Percentiles rank a stretch among this genome's conserved stretches.
Evolutionary conservation across 257 asterid species (phyloP).

Genomic region (Striga asiatica): DNA sequence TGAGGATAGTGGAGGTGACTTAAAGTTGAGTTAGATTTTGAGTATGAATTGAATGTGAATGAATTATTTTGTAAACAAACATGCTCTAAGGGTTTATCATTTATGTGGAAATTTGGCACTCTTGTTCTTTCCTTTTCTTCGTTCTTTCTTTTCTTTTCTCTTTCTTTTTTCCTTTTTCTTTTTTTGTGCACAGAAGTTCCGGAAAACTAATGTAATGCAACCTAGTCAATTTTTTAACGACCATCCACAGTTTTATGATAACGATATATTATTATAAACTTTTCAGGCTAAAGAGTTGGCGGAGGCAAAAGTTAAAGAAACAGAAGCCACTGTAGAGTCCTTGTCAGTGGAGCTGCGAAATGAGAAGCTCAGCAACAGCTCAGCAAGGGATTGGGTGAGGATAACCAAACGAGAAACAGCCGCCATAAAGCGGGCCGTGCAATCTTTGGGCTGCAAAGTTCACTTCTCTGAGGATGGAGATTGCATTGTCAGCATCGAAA

Average conservation of each 20-base stretch:
- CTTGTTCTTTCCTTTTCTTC: not conserved
- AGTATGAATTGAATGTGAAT: too few relatives aligned
- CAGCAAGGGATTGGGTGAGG: slow-evolving; percentile 59
- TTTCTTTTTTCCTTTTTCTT: too few relatives aligned
- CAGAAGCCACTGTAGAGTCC: slow-evolving; percentile 35
- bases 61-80: too few relatives aligned
- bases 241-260: not conserved
- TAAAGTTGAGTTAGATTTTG: too few relatives aligned
- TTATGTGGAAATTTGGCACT: too few relatives aligned
- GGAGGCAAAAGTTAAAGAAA: slow-evolving; percentile 51
- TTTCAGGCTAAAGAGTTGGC: slow-evolving; percentile 76
- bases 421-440: slow-evolving; percentile 72
- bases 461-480: slow-evolving; percentile 70
- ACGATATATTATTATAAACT: slow-evolving; percentile 1
- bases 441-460: slow-evolving; percentile 79
- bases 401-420: slow-evolving; percentile 57
- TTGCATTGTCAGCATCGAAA: slow-evolving; percentile 61
- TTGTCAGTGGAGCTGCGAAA: slow-evolving; percentile 51
- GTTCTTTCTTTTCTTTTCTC: too few relatives aligned
- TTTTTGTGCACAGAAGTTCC: not conserved
- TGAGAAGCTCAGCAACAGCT: slow-evolving; percentile 58
- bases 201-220: not conserved
- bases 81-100: too few relatives aligned
- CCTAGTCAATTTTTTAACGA: not conserved
- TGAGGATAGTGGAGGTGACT: too few relatives aligned